A percentile compares a stretch with the other conserved stretches of the same genome.
phyloP scores from a whole-genome alignment of 1,284 basidiomycete species.

The Ceratobasidium papillatum region DNA sequence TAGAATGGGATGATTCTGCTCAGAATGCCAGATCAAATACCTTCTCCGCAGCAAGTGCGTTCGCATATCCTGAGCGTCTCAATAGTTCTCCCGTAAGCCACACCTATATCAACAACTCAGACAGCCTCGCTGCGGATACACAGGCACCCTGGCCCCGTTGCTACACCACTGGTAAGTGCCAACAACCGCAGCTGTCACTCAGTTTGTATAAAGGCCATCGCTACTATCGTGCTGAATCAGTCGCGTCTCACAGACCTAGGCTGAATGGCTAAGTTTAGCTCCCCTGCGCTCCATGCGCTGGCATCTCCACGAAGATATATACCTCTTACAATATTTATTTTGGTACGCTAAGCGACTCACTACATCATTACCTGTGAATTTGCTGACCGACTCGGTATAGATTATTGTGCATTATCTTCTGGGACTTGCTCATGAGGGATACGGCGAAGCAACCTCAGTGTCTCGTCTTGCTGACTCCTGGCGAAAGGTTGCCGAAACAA shows the following conservation, averaged over 20 bases:
- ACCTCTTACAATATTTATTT: conserved; percentile 68
- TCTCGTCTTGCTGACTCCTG: conserved; percentile 39
- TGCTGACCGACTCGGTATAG: conserved; percentile 42
- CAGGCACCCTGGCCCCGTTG: neutral
- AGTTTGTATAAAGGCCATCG: neutral
- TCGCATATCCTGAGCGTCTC: neutral
- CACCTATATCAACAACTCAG: neutral
- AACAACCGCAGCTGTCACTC: conserved; percentile 1
- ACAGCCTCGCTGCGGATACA: conserved; percentile 1
- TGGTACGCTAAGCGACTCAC: conserved; percentile 57
- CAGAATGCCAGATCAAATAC: neutral
- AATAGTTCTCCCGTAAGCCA: neutral
- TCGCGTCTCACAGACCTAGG: neutral
- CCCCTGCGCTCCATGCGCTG: conserved; percentile 13
- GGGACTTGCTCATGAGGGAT: conserved; percentile 53
- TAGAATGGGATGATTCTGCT: neutral
- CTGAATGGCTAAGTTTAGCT: conserved; percentile 17
- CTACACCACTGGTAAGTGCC: neutral
- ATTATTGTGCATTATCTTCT: conserved; percentile 53
- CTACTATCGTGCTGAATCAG: neutral
- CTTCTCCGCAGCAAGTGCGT: conserved; percentile 27
- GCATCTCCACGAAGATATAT: conserved; percentile 72
- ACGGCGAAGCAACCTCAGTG: conserved; percentile 53
- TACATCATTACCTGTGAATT: neutral
- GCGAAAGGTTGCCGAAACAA: conserved; percentile 26